Conservation (phyloP, 306 rosid genomes). For the Dalbergia cochinchinensis region DNA sequence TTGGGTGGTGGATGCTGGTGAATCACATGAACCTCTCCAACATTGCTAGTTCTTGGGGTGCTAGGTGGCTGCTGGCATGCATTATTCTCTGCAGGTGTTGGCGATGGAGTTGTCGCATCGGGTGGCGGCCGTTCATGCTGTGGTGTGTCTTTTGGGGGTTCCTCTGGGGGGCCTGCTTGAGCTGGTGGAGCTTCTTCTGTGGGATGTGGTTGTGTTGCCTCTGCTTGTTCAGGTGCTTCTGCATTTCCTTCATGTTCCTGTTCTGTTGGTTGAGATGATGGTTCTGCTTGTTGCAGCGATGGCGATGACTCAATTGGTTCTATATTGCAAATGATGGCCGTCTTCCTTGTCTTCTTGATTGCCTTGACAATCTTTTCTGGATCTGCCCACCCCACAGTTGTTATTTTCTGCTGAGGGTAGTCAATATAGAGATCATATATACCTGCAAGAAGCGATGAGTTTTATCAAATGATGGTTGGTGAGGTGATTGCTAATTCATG, state of each 20-base stretch:
- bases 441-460: constrained; percentile 52
- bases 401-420: constrained; percentile 74
- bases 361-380: constrained; percentile 74
- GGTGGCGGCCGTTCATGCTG: constrained; percentile 49
- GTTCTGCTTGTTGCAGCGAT: constrained; percentile 20
- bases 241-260: constrained; percentile 45
- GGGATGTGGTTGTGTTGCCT: constrained; percentile 36
- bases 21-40: constrained; percentile 57
- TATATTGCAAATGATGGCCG: constrained; percentile 64
- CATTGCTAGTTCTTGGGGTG: constrained; percentile 50
- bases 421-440: constrained; percentile 76
- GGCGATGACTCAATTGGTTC: constrained; percentile 56
- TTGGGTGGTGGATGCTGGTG: constrained; percentile 56
- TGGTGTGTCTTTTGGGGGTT: constrained; percentile 51
- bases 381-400: constrained; percentile 83
- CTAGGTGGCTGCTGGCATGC: constrained; percentile 46
- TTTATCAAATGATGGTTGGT: background rate
- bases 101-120: constrained; percentile 44
- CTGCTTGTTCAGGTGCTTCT: constrained; percentile 37
- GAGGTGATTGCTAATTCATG: background rate
- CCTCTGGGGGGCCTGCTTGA: constrained; percentile 32
- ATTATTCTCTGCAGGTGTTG: constrained; percentile 47
- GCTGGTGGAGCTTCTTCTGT: constrained; percentile 45
- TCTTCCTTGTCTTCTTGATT: constrained; percentile 80
- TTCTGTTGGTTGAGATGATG: constrained; percentile 36